Conservation (phyloP, 2,329 filamentous ascomycete species). For the Aureobasidium lini region DNA sequence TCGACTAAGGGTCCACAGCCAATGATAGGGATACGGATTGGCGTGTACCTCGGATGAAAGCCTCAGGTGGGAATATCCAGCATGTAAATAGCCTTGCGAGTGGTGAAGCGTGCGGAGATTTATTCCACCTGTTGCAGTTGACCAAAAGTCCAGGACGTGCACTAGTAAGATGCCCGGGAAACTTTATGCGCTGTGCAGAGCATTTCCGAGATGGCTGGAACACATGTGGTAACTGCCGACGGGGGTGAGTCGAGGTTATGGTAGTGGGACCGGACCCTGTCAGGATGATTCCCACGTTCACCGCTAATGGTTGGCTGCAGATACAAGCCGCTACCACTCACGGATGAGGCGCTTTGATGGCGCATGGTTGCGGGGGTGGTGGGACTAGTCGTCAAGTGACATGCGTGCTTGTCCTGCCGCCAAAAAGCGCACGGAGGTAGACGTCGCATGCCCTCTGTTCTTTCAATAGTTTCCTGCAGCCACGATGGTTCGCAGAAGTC, state of each 20-base stretch:
- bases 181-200: slow-evolving; percentile 10
- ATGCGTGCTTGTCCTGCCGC: slow-evolving; percentile 11
- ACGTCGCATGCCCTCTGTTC: slow-evolving; percentile 9
- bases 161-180: slow-evolving; percentile 11
- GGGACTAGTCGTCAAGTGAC: slow-evolving; percentile 15
- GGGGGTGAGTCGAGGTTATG: slow-evolving; percentile 4
- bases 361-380: slow-evolving; percentile 15
- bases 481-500: slow-evolving; percentile 14
- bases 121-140: slow-evolving; percentile 14
- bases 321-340: slow-evolving; percentile 13
- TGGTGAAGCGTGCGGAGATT: slow-evolving; percentile 5
- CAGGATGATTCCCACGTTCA: slow-evolving; percentile 13
- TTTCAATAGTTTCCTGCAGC: slow-evolving; percentile 15
- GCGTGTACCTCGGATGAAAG: slow-evolving; percentile 12
- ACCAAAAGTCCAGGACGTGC: background rate
- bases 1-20: slow-evolving; percentile 13
- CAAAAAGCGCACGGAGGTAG: background rate
- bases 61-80: slow-evolving; percentile 6
- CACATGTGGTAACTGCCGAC: slow-evolving; percentile 12
- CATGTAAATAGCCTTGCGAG: slow-evolving; percentile 13
- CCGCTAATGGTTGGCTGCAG: slow-evolving; percentile 16
- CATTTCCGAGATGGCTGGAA: slow-evolving; percentile 11
- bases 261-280: slow-evolving; percentile 14
- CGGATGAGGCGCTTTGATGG: slow-evolving; percentile 14
- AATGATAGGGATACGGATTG: slow-evolving; percentile 12